Base-by-base conservation (phyloP, 176 grass and related monocot genomes). In the Elymus sibiricus region DNA sequence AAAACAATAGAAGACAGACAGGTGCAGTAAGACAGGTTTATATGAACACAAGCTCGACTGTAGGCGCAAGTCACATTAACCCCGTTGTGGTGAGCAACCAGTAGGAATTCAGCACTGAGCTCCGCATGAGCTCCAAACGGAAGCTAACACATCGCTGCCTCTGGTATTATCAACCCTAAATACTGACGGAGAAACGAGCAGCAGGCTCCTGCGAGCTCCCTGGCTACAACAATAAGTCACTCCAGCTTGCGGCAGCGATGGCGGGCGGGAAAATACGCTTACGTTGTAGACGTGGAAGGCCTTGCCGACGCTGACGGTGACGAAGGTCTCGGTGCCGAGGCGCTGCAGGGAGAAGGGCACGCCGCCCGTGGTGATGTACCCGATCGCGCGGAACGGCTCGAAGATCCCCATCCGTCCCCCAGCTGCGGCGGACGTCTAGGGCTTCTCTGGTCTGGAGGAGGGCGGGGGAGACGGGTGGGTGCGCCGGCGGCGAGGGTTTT, bases 231-330 rank as follows among this genome's bases (percentile, higher is more conserved):
- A 21, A 37, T 27, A 38, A 74, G 14, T 39, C 46, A 27, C 66
- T 47, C 4, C 24, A 74, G 7, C 17, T 44, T 26, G n/a, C 70
- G 51, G 56, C 76, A 34, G 38, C 1, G 43, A 59, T 16, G 4
- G 32, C n/a, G n/a, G n/a, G n/a, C 1, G 46, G 7, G 38, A 8
- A 9, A 39, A 39, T 15, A 49, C 1, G 67, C 92, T 85, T 86
- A 99, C 97, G 83, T 99, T 79, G 68, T 98, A 98, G 55, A 92
- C 91, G 35, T 98, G 97, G 90, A 92, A 98, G 53, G 97, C 86
- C 72, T 98, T 98, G 61, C 94, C 97, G 13, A 95, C 64, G 86
- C 97, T 98, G 76, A 98, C 90, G 28, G 97, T 87, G 84, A 95
- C 90, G 88, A 94, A 98, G 90, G 97, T 94, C 86, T 98, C 94